A percentile compares a stretch with the other conserved stretches of the same genome.
Evolutionary conservation across 2,329 filamentous ascomycete species (phyloP).

Genomic region (Exutisphaerella laricina): DNA sequence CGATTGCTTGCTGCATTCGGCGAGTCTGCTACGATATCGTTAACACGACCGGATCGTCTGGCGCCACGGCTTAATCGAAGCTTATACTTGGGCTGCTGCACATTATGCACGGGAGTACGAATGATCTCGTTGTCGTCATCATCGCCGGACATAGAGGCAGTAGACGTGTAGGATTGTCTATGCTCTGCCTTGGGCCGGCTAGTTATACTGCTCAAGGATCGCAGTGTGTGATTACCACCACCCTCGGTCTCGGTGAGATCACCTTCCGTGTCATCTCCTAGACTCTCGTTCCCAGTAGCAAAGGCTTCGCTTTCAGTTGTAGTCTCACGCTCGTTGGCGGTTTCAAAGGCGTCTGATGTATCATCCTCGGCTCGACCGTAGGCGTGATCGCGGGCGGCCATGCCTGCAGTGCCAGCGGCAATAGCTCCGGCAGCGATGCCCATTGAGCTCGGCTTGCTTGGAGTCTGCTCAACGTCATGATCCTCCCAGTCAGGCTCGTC

Average conservation of each 20-base stretch:
- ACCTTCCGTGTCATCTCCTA: constrained; percentile 61
- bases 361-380: constrained; percentile 44
- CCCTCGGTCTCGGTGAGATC: constrained; percentile 83
- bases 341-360: constrained; percentile 59
- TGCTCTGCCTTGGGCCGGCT: constrained; percentile 47
- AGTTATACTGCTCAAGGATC: constrained; percentile 8
- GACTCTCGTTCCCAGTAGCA: constrained; percentile 79
- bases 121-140: constrained; percentile 55
- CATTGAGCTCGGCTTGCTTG: constrained; percentile 41
- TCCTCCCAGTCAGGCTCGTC: constrained; percentile 92
- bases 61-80: constrained; percentile 61
- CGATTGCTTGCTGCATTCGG: constrained; percentile 15
- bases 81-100: constrained; percentile 64
- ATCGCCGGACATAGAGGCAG: constrained; percentile 77
- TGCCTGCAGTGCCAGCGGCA: constrained; percentile 44
- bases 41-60: constrained; percentile 46
- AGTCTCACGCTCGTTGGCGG: constrained; percentile 67
- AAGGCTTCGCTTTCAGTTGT: constrained; percentile 80
- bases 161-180: constrained; percentile 72
- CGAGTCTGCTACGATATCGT: constrained; percentile 33
- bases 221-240: constrained; percentile 21
- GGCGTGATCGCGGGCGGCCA: constrained; percentile 64
- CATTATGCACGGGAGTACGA: constrained; percentile 58
- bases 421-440: constrained; percentile 29
- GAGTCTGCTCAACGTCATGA: constrained; percentile 56